phyloP scores from a whole-genome alignment of 768 basidiomycete genomes.

The Tulasnella sp. region DNA sequence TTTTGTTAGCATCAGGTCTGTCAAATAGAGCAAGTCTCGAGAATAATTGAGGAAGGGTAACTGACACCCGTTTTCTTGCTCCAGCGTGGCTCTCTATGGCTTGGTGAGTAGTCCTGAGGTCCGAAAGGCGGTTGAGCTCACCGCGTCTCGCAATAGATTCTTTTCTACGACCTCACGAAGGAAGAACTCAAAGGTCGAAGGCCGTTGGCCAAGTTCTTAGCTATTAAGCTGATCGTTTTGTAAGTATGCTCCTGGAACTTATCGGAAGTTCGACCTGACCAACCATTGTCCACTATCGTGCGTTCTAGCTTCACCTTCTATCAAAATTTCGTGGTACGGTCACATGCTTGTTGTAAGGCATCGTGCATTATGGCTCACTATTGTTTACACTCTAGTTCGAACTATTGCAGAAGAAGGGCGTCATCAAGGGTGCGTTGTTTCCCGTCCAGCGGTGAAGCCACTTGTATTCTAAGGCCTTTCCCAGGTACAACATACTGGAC shows the following conservation, averaged over 20 bases:
- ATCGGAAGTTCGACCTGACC: not conserved
- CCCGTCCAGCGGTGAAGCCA: not conserved
- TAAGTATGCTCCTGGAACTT: slow-evolving; percentile 7
- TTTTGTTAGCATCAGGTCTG: slow-evolving; percentile 73
- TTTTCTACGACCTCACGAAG: slow-evolving; percentile 75
- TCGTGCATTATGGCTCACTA: not conserved
- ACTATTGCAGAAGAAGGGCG: slow-evolving; percentile 49
- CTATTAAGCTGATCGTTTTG: slow-evolving; percentile 52
- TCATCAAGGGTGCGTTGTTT: slow-evolving; percentile 50
- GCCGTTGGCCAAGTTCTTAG: slow-evolving; percentile 77
- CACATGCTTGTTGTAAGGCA: not conserved
- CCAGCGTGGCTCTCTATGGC: slow-evolving; percentile 68
- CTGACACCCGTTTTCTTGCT: too few species aligned
- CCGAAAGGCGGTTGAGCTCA: not conserved
- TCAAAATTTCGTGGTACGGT: slow-evolving; percentile 62
- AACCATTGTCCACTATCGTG: not conserved
- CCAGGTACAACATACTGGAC: slow-evolving; percentile 78
- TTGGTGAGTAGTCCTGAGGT: slow-evolving; percentile 31
- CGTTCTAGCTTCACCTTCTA: slow-evolving; percentile 71
- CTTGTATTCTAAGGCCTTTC: not conserved
- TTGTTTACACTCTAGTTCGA: slow-evolving; percentile 43
- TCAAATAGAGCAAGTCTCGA: not conserved
- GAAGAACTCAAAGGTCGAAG: slow-evolving; percentile 69
- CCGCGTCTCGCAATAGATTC: slow-evolving; percentile 29
- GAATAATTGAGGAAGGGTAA: too few species aligned